Percentiles rank a stretch among this genome's conserved stretches.
Evolutionary conservation across 1,139 yeast genomes (phyloP).

Genomic region (Saccharomyces hybrid): DNA sequence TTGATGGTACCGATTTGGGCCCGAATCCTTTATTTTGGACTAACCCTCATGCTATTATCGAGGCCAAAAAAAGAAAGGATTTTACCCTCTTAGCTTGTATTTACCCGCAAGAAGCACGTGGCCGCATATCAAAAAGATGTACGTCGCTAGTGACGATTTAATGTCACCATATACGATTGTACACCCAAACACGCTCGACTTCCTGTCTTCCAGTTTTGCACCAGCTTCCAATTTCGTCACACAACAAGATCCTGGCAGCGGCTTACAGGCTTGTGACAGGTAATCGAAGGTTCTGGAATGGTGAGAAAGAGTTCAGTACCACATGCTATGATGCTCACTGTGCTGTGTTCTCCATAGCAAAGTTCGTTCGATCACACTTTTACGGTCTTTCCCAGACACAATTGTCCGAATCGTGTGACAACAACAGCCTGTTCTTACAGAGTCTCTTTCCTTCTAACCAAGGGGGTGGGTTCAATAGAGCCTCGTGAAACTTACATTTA

Average conservation of each 20-base stretch:
- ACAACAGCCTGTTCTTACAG: not conserved
- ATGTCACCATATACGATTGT: too few relatives aligned
- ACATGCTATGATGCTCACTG: not conserved
- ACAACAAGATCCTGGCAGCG: not conserved
- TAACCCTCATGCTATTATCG: not conserved
- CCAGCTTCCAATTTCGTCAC: not conserved
- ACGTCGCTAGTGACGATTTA: not conserved
- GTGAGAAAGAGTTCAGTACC: not conserved
- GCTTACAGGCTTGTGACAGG: not conserved
- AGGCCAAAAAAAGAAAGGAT: not conserved
- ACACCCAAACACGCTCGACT: conserved; percentile 2
- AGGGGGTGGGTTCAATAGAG: too few relatives aligned
- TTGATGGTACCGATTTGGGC: not conserved
- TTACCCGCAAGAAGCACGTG: too few relatives aligned
- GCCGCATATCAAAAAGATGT: not conserved
- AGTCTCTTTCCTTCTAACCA: not conserved
- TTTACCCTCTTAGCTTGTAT: not conserved
- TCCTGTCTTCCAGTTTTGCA: conserved; percentile 1
- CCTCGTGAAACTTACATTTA: not conserved
- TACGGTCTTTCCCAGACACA: not conserved
- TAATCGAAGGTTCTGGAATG: conserved; percentile 1
- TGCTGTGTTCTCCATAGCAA: not conserved
- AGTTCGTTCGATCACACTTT: not conserved
- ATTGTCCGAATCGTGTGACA: conserved; percentile 1
- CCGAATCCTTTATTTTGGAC: not conserved